Conservation (phyloP, 202 grass and related monocot species). For the Tripidium arundinaceum region DNA sequence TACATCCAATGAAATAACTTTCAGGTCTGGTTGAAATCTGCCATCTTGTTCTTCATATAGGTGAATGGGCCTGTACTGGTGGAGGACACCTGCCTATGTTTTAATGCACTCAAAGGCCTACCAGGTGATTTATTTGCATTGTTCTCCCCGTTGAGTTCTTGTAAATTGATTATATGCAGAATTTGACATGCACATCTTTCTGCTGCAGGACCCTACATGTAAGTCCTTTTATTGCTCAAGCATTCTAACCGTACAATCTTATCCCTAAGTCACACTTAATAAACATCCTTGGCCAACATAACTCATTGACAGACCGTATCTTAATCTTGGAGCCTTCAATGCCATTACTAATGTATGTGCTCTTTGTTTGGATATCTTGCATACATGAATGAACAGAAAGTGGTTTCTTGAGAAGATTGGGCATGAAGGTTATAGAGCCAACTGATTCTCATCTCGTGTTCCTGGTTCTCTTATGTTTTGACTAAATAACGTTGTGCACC, state of each 20-base stretch:
- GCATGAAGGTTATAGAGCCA: constrained; percentile 64
- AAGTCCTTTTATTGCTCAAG: constrained; percentile 39
- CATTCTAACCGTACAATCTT: background rate
- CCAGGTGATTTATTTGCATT: constrained; percentile 53
- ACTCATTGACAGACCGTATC: background rate
- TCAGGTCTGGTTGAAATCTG: constrained; percentile 1
- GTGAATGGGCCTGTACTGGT: constrained; percentile 91
- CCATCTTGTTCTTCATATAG: constrained; percentile 36
- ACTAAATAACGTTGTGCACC: background rate
- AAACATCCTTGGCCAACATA: constrained; percentile 7
- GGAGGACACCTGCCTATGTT: constrained; percentile 95
- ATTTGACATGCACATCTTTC: constrained; percentile 36
- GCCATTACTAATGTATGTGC: constrained; percentile 28
- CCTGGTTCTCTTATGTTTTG: constrained; percentile 20
- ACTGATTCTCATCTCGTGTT: constrained; percentile 4
- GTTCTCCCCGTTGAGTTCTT: constrained; percentile 9
- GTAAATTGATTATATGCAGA: constrained; percentile 22
- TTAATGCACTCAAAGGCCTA: constrained; percentile 88
- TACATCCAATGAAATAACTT: background rate
- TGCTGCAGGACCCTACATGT: constrained; percentile 93
- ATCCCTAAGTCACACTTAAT: constrained; percentile 12
- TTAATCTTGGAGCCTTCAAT: constrained; percentile 15
- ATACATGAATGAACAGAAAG: constrained; percentile 65
- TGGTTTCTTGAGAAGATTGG: constrained; percentile 96
- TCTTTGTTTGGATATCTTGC: constrained; percentile 19